Conservation (phyloP, 495 filamentous ascomycete genomes). For the Tuber magnatum region DNA sequence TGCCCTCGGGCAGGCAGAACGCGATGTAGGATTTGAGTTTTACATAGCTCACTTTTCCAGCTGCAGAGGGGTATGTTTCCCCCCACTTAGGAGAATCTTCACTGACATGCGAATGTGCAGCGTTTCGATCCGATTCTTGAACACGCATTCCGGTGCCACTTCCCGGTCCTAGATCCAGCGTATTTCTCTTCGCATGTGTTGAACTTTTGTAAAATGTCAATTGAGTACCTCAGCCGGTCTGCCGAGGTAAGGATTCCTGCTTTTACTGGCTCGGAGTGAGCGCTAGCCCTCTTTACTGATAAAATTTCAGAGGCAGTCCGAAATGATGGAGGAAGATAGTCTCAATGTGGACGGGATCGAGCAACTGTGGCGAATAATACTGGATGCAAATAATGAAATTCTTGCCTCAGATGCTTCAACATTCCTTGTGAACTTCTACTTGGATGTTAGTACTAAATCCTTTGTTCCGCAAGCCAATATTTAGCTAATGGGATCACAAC, state of each 20-base stretch:
- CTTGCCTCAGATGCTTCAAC: conserved; percentile 63
- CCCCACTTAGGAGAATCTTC: neutral
- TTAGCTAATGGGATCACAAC: conserved; percentile 25
- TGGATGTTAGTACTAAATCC: conserved; percentile 47
- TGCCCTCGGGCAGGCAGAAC: conserved; percentile 33
- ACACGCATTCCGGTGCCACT: conserved; percentile 32
- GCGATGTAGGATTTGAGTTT: conserved; percentile 39
- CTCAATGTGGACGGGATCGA: conserved; percentile 59
- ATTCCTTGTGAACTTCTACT: conserved; percentile 66
- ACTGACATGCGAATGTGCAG: conserved; percentile 22
- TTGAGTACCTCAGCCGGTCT: conserved; percentile 38
- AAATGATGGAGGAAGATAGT: conserved; percentile 42
- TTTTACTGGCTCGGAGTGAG: neutral
- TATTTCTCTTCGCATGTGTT: conserved; percentile 37
- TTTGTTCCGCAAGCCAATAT: conserved; percentile 46
- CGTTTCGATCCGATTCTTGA: conserved; percentile 35
- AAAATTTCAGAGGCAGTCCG: conserved; percentile 12
- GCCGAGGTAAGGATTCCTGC: conserved; percentile 28
- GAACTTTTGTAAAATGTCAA: conserved; percentile 35
- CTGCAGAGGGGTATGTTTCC: conserved; percentile 22
- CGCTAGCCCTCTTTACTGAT: neutral
- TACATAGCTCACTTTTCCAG: conserved; percentile 33
- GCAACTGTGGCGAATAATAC: conserved; percentile 73
- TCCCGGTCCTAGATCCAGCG: conserved; percentile 32
- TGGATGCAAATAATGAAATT: conserved; percentile 60